A percentile compares a stretch with the other conserved stretches of the same genome.
These are phyloP conservation scores for Scutellaria galericulata DNA, from an alignment of 257 asterid genomes.

Conservation along the genomic window DNA sequence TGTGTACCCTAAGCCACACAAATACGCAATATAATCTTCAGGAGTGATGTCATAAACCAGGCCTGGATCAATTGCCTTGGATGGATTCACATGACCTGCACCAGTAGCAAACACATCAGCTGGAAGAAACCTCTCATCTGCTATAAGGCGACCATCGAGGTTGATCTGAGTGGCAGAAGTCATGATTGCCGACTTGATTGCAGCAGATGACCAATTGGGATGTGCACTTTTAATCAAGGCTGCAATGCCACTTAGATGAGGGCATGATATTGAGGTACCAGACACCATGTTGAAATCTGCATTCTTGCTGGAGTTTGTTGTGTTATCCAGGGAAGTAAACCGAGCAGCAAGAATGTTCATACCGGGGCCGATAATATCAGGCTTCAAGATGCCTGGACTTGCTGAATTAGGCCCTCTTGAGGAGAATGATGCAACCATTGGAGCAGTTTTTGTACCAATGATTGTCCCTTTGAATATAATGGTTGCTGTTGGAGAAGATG, in stretches of 20 bases:
- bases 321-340: constrained; percentile 45
- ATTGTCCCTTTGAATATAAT: constrained; percentile 44
- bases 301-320: constrained; percentile 24
- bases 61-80: constrained; percentile 52
- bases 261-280: constrained; percentile 64
- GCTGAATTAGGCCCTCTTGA: constrained; percentile 54
- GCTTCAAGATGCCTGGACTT: constrained; percentile 57
- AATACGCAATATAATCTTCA: constrained; percentile 49
- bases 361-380: constrained; percentile 60
- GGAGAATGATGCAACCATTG: constrained; percentile 48
- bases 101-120: constrained; percentile 49
- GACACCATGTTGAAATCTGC: constrained; percentile 48
- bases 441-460: constrained; percentile 39
- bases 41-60: constrained; percentile 49
- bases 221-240: constrained; percentile 56
- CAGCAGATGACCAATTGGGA: constrained; percentile 62
- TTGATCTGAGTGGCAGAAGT: constrained; percentile 39
- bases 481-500: constrained; percentile 39
- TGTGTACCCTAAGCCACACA: constrained; percentile 53
- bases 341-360: constrained; percentile 54
- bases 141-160: constrained; percentile 26
- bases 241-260: constrained; percentile 55
- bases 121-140: constrained; percentile 40
- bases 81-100: constrained; percentile 58
- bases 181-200: constrained; percentile 60